Percentiles rank a stretch among this genome's conserved stretches.
Evolutionary conservation across 2,329 filamentous ascomycete genomes (phyloP).

Genomic region (Trichoderma aggressivum): DNA sequence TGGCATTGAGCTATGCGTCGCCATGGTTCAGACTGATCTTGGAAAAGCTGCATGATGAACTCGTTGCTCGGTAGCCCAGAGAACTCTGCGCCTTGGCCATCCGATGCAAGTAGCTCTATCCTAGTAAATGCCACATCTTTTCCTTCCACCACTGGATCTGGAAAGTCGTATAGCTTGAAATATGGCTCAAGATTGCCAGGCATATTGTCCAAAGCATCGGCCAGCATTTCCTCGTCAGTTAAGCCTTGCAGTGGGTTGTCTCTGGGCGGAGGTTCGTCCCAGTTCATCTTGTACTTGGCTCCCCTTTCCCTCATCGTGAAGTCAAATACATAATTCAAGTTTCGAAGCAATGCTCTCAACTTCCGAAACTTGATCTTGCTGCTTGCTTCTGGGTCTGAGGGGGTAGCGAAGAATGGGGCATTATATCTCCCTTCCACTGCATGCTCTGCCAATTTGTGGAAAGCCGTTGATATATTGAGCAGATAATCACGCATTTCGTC

Average conservation of each 20-base stretch:
- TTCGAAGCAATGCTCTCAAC: constrained; percentile 31
- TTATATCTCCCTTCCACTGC: constrained; percentile 31
- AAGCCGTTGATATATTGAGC: constrained; percentile 32
- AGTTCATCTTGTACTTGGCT: constrained; percentile 20
- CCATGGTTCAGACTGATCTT: constrained; percentile 39
- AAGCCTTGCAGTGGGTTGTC: neutral
- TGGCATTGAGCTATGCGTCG: constrained; percentile 36
- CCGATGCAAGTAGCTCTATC: constrained; percentile 33
- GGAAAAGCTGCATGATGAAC: constrained; percentile 40
- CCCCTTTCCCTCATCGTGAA: constrained; percentile 28
- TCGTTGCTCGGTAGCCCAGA: constrained; percentile 37
- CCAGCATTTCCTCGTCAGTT: constrained; percentile 20
- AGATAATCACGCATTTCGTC: constrained; percentile 34
- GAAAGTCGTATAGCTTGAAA: neutral
- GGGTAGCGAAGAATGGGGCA: constrained; percentile 37
- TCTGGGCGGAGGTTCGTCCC: neutral
- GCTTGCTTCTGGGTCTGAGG: neutral
- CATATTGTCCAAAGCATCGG: neutral
- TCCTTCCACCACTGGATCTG: constrained; percentile 23
- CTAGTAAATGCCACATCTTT: constrained; percentile 13
- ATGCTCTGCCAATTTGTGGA: constrained; percentile 34
- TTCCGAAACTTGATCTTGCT: constrained; percentile 22
- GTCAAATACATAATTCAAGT: constrained; percentile 32
- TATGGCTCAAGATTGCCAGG: neutral
- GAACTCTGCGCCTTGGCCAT: constrained; percentile 41